These are phyloP conservation scores for Cephaloascus fragrans DNA, from an alignment of 805 yeast species.

Conservation along the genomic window DNA sequence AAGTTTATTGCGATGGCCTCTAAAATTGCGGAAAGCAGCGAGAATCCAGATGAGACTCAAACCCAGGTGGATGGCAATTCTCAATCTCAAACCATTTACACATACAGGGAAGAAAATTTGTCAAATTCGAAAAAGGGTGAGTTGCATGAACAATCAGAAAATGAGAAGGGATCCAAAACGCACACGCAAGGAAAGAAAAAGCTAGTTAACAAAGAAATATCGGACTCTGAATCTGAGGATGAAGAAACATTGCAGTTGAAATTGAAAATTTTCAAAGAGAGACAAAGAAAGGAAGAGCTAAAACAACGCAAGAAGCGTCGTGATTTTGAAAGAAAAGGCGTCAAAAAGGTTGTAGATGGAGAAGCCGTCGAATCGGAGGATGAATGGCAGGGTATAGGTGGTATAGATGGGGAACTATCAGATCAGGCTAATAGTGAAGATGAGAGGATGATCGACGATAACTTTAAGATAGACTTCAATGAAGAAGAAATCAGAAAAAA, in stretches of 20 bases:
- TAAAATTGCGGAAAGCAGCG: no score
- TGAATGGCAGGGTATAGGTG: constrained; percentile 80
- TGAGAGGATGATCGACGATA: constrained; percentile 70
- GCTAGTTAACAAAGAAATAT: neutral
- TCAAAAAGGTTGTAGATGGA: constrained; percentile 55
- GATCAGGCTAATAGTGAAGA: constrained; percentile 65
- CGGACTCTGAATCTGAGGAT: neutral
- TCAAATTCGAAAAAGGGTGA: constrained; percentile 4
- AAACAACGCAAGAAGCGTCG: constrained; percentile 19
- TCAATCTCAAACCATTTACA: constrained; percentile 4
- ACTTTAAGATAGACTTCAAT: constrained; percentile 44
- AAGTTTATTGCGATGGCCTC: no score
- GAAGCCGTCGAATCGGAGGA: constrained; percentile 88
- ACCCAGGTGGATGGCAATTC: constrained; percentile 9
- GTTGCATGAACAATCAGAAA: constrained; percentile 7
- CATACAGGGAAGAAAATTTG: constrained; percentile 3
- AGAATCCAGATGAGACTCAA: constrained; percentile 1
- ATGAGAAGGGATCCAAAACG: constrained; percentile 5
- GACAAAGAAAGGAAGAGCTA: constrained; percentile 23
- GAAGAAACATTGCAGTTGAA: constrained; percentile 8
- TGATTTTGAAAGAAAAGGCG: constrained; percentile 50
- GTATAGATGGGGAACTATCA: constrained; percentile 50
- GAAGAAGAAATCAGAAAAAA: constrained; percentile 48
- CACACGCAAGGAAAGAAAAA: neutral
- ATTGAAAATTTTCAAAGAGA: constrained; percentile 29